Conservation (phyloP, 495 filamentous ascomycete species). For the Penicillium tannophilum region DNA sequence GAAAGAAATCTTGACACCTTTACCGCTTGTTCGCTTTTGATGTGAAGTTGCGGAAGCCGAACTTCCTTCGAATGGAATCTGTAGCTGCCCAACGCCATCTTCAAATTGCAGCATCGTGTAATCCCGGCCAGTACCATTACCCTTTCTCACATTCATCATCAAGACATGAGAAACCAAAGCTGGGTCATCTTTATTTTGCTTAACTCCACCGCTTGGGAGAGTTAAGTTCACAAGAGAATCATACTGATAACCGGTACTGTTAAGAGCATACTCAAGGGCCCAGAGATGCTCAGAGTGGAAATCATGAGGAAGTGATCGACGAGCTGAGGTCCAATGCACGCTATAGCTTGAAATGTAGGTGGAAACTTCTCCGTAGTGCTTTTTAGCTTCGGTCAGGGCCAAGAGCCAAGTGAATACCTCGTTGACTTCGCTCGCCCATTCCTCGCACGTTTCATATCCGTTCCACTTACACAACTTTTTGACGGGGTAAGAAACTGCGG, state of each 20-base stretch:
- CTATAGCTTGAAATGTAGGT: background rate
- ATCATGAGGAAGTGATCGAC: constrained; percentile 3
- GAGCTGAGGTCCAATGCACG: background rate
- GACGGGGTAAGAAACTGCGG: background rate
- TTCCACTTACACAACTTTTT: background rate
- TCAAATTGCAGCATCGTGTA: background rate
- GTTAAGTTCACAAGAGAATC: background rate
- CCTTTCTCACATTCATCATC: background rate
- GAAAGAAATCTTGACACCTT: constrained; percentile 3
- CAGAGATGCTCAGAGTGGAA: background rate
- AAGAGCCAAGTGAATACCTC: background rate
- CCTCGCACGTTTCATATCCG: background rate
- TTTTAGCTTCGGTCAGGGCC: background rate
- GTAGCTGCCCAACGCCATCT: background rate
- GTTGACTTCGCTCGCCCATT: background rate
- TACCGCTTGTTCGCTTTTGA: background rate
- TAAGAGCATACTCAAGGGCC: background rate
- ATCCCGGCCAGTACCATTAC: background rate
- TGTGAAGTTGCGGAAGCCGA: background rate
- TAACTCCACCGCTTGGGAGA: background rate
- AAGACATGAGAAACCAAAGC: background rate
- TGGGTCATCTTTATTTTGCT: background rate
- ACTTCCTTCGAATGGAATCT: background rate
- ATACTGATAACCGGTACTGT: background rate
- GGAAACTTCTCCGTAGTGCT: background rate